Evolutionary conservation across 768 basidiomycete genomes (phyloP).

Genomic region (Leccinum rimulosum): DNA sequence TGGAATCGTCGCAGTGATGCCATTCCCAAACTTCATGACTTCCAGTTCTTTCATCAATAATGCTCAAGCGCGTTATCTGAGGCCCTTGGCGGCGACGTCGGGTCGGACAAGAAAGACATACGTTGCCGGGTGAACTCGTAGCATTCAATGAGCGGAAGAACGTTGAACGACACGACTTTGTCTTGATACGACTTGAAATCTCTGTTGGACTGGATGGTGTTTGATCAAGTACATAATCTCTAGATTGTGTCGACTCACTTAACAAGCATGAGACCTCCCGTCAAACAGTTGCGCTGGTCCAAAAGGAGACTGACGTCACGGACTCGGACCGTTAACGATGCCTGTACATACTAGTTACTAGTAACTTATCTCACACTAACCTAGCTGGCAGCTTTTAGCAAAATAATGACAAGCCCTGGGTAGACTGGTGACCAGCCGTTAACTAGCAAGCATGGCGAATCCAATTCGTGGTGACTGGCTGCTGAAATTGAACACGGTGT

Average conservation of each 20-base stretch:
- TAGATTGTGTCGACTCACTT: slow-evolving; percentile 59
- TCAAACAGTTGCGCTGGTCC: slow-evolving; percentile 49
- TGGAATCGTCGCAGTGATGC: slow-evolving; percentile 57
- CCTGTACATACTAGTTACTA: no score
- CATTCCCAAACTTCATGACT: slow-evolving; percentile 56
- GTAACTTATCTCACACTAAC: no score
- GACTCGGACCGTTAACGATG: neutral
- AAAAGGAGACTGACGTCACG: slow-evolving; percentile 63
- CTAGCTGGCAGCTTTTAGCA: no score
- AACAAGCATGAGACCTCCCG: slow-evolving; percentile 96
- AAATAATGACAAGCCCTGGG: no score
- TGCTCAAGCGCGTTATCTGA: no score
- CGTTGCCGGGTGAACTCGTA: slow-evolving; percentile 97
- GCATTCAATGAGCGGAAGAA: slow-evolving; percentile 84
- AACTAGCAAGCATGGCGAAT: no score
- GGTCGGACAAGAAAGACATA: slow-evolving; percentile 89
- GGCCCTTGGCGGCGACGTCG: slow-evolving; percentile 36
- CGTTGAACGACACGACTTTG: slow-evolving; percentile 67
- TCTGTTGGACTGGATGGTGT: slow-evolving; percentile 39
- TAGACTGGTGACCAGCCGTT: no score
- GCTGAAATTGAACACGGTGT: no score
- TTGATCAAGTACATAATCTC: neutral
- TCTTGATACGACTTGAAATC: slow-evolving; percentile 87
- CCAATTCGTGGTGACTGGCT: no score
- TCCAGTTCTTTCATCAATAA: slow-evolving; percentile 82